phyloP scores from a whole-genome alignment of 2,329 filamentous ascomycete species.

The Fusarium oligoseptatum region DNA sequence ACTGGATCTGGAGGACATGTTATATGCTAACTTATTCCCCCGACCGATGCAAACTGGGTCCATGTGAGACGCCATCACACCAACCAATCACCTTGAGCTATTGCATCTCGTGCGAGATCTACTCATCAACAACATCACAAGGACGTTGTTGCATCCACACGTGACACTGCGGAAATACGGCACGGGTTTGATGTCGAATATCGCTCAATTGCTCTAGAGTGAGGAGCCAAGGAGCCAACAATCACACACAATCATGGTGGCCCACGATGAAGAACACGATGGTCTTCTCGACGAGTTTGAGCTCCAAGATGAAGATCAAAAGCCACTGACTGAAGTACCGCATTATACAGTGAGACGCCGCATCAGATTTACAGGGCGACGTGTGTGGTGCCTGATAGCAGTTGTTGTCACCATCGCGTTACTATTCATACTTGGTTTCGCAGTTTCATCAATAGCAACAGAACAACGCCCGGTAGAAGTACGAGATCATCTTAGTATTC shows the following conservation, averaged over 20 bases:
- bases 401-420: neutral
- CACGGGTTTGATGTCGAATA: neutral
- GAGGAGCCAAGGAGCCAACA: neutral
- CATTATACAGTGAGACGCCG: neutral
- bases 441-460: neutral
- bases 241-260: neutral
- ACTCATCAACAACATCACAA: neutral
- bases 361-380: neutral
- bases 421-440: neutral
- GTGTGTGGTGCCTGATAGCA: neutral
- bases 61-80: constrained; percentile 55
- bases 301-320: neutral
- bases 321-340: neutral
- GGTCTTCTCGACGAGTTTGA: neutral
- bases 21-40: neutral
- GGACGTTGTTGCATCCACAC: neutral
- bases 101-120: constrained; percentile 1
- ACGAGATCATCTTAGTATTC: neutral
- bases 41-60: constrained; percentile 61
- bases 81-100: neutral
- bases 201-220: neutral
- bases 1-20: constrained; percentile 54
- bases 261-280: neutral
- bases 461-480: no score
- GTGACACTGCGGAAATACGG: neutral